These are phyloP conservation scores for Jimgerdemannia flammicorona DNA, from an alignment of 192 early-diverging fungal species.

Conservation along the genomic window DNA sequence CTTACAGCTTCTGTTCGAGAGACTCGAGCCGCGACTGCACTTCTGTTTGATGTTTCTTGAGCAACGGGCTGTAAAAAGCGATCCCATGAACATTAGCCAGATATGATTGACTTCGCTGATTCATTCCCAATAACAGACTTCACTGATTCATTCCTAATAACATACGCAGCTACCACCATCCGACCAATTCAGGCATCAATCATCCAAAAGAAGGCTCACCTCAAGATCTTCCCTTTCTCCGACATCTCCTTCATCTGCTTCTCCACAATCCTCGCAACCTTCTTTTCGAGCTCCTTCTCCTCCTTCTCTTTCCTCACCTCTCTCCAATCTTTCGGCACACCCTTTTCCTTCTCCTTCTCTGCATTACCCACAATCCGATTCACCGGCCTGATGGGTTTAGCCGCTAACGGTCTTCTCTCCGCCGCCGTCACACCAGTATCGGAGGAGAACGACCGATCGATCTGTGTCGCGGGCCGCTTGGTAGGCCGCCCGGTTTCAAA, in stretches of 20 bases:
- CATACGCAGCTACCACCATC: neutral
- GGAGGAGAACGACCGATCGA: neutral
- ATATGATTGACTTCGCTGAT: neutral
- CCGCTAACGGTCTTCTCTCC: neutral
- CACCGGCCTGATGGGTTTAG: neutral
- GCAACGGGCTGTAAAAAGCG: neutral
- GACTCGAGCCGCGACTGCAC: constrained; percentile 19
- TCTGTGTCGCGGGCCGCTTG: neutral
- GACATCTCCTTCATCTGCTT: neutral
- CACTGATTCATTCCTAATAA: neutral
- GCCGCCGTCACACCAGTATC: neutral
- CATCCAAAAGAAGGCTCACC: neutral
- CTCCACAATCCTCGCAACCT: neutral
- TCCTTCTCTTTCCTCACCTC: neutral
- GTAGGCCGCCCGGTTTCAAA: neutral
- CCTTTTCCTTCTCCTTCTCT: neutral
- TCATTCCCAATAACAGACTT: neutral
- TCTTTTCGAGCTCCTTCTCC: neutral
- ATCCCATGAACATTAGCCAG: neutral
- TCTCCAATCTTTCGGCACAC: neutral
- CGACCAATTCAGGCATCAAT: neutral
- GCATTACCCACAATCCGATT: neutral
- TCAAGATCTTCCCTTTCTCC: neutral
- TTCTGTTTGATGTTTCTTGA: neutral
- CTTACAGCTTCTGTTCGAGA: constrained; percentile 16